Evolutionary conservation across 306 rosid genomes (phyloP).

Genomic region (Arachis hypogaea): DNA sequence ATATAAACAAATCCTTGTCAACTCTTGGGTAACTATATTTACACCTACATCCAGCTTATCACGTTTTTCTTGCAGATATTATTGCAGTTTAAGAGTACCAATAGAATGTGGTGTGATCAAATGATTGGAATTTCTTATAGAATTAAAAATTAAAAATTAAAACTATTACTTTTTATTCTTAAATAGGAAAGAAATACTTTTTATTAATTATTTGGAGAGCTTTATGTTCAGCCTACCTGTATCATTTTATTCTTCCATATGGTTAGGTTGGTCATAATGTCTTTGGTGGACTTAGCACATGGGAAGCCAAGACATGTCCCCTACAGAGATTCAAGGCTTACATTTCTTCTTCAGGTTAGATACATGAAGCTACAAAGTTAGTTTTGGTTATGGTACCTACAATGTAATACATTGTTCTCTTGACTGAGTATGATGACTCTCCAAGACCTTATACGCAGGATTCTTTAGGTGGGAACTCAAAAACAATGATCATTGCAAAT

Average conservation of each 20-base stretch:
- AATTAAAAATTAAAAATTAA: constrained; percentile 41
- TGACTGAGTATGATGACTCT: constrained; percentile 24
- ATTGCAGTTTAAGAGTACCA: constrained; percentile 22
- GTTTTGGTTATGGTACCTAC: background rate
- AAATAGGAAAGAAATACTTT: background rate
- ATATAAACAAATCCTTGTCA: constrained; percentile 92
- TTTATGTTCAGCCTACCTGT: constrained; percentile 21
- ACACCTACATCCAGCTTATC: constrained; percentile 33
- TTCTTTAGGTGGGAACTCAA: constrained; percentile 97
- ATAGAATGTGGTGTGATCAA: constrained; percentile 5
- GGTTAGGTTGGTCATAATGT: constrained; percentile 92
- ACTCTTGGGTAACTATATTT: constrained; percentile 76
- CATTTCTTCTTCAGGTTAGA: constrained; percentile 97
- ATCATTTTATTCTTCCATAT: constrained; percentile 41
- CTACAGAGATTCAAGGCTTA: constrained; percentile 93
- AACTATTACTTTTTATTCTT: no score
- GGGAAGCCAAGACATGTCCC: constrained; percentile 99
- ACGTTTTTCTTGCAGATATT: constrained; percentile 33
- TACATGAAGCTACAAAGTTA: constrained; percentile 31
- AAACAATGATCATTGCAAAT: constrained; percentile 90
- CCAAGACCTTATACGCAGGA: constrained; percentile 65
- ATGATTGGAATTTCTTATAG: constrained; percentile 39
- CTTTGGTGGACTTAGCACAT: constrained; percentile 88
- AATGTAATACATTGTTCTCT: constrained; percentile 28
- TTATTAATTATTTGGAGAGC: background rate